These are phyloP conservation scores for Chlorophyllum brunneum DNA, from an alignment of 768 basidiomycete species.

Conservation along the genomic window DNA sequence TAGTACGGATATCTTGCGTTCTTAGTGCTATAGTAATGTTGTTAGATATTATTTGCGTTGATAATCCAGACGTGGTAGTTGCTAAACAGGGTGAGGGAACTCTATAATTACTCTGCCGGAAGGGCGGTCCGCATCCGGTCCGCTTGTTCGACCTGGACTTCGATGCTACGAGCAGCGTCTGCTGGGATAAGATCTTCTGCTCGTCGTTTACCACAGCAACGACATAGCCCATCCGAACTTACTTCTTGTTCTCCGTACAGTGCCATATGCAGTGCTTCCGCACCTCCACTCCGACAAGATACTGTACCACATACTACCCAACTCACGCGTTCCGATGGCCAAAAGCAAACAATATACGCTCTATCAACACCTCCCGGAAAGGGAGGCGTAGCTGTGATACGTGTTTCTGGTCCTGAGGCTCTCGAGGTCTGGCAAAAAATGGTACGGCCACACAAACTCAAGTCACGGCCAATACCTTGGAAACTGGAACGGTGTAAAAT, in stretches of 20 bases:
- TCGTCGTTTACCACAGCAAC: background rate
- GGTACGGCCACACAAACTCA: conserved; percentile 35
- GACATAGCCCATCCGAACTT: background rate
- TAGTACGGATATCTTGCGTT: too few species aligned
- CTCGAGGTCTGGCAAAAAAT: conserved; percentile 57
- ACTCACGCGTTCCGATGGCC: conserved; percentile 41
- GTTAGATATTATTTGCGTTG: too few species aligned
- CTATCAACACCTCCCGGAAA: conserved; percentile 85
- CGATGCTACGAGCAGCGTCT: conserved; percentile 1
- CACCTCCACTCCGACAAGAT: background rate
- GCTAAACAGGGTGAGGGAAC: too few species aligned
- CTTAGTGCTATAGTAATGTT: too few species aligned
- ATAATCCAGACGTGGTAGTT: too few species aligned
- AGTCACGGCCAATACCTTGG: conserved; percentile 49
- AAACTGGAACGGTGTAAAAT: conserved; percentile 68
- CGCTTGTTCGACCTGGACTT: background rate
- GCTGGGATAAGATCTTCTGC: background rate
- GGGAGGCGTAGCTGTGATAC: conserved; percentile 77
- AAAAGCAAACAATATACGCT: conserved; percentile 80
- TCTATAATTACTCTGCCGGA: too few species aligned
- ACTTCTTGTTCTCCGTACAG: background rate
- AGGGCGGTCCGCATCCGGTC: background rate
- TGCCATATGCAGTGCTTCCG: too few species aligned
- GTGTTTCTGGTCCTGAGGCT: conserved; percentile 78
- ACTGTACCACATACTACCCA: background rate